These are phyloP conservation scores for Vaccinium corymbosum DNA, from an alignment of 148 eudicot genomes.

Conservation along the genomic window DNA sequence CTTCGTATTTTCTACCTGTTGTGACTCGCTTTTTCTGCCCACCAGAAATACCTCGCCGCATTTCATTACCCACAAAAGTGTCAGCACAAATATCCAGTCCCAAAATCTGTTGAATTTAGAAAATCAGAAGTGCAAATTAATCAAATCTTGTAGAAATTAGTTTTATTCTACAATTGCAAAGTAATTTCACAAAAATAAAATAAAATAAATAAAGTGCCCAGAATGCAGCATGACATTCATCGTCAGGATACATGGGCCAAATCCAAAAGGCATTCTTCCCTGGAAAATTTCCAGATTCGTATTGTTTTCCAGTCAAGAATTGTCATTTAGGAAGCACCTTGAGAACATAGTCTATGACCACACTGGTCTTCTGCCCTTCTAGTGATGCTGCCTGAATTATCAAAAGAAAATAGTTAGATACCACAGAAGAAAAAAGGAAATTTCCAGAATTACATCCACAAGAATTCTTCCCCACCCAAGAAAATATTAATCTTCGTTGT, in stretches of 20 bases:
- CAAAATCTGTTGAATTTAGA: constrained; percentile 22
- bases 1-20: constrained; percentile 18
- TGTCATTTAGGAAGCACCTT: constrained; percentile 29
- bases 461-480: background rate
- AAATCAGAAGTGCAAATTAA: background rate
- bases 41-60: constrained; percentile 25
- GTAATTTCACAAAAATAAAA: background rate
- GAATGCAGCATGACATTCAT: background rate
- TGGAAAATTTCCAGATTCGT: background rate
- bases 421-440: background rate
- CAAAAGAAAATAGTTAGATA: background rate
- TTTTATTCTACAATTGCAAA: too few species aligned
- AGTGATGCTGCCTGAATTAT: constrained; percentile 31
- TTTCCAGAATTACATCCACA: too few species aligned
- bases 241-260: background rate
- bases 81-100: constrained; percentile 29
- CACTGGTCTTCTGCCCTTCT: constrained; percentile 28
- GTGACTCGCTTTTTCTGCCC: constrained; percentile 32
- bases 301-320: background rate
- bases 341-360: constrained; percentile 38
- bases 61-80: constrained; percentile 25
- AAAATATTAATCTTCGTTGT: background rate
- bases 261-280: background rate
- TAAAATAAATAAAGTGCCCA: background rate
- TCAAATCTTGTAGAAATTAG: background rate